phyloP scores from a whole-genome alignment of 2,329 filamentous ascomycete species.

The Sporothrix humicola region DNA sequence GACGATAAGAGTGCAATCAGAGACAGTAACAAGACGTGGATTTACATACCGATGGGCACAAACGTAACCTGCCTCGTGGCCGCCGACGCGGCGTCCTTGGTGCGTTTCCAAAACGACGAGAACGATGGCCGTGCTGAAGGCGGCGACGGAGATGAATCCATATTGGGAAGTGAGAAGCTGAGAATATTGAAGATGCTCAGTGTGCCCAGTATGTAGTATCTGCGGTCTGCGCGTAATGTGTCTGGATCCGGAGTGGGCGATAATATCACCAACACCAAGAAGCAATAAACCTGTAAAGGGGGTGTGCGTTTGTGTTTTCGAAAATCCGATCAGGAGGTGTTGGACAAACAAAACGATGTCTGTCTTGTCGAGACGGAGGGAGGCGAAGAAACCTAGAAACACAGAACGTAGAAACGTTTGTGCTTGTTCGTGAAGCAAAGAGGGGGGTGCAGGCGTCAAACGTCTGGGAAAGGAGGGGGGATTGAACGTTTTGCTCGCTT shows the following conservation, averaged over 20 bases:
- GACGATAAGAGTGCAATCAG: too few species aligned
- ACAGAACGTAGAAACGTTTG: background rate
- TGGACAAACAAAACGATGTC: background rate
- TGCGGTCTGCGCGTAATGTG: background rate
- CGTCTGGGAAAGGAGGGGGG: background rate
- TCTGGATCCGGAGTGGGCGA: background rate
- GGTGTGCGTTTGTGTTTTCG: constrained; percentile 3
- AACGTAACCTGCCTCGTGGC: constrained; percentile 46
- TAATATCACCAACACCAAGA: background rate
- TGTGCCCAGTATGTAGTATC: background rate
- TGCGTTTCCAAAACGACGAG: constrained; percentile 54
- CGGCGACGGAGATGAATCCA: constrained; percentile 28
- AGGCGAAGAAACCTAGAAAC: background rate
- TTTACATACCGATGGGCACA: constrained; percentile 41
- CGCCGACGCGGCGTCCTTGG: constrained; percentile 47
- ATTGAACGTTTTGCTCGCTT: background rate
- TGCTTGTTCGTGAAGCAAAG: background rate
- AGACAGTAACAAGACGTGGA: constrained; percentile 30
- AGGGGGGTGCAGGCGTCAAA: background rate
- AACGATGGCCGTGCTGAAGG: constrained; percentile 51
- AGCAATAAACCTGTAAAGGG: background rate
- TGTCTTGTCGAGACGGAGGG: constrained; percentile 7
- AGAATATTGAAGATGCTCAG: background rate
- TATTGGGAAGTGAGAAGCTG: background rate
- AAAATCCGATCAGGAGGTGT: background rate